Evolutionary conservation across 106 monocot species (phyloP).

Genomic region (Platanthera guangdongensis): DNA sequence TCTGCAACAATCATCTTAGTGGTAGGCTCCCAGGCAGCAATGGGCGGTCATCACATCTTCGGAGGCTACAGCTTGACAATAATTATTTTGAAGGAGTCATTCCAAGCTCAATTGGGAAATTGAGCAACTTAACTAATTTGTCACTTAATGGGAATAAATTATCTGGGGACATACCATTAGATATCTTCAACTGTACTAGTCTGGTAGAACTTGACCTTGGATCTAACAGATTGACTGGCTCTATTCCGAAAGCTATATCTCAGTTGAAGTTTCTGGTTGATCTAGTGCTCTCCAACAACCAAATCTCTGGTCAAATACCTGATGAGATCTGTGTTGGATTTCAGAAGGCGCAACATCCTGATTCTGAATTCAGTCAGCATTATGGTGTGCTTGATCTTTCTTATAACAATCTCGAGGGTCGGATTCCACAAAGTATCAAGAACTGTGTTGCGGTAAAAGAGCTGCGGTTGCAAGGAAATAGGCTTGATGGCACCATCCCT

Average conservation of each 20-base stretch:
- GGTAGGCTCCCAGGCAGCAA: conserved; percentile 54
- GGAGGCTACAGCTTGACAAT: conserved; percentile 58
- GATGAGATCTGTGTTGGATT: conserved; percentile 64
- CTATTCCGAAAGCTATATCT: conserved; percentile 64
- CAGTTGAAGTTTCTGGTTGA: conserved; percentile 58
- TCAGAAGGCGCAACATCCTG: conserved; percentile 42
- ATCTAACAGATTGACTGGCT: conserved; percentile 47
- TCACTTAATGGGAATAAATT: conserved; percentile 78
- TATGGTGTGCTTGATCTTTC: conserved; percentile 84
- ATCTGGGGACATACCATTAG: conserved; percentile 59
- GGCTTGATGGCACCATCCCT: conserved; percentile 69
- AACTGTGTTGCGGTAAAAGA: conserved; percentile 52
- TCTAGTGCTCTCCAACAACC: conserved; percentile 70
- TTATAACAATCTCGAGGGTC: conserved; percentile 51
- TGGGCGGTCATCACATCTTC: conserved; percentile 27
- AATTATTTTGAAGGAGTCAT: conserved; percentile 69
- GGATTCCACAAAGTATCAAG: conserved; percentile 49
- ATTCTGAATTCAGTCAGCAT: conserved; percentile 83
- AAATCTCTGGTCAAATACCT: conserved; percentile 62
- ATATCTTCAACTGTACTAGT: conserved; percentile 64
- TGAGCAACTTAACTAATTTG: conserved; percentile 73
- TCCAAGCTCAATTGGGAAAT: conserved; percentile 65
- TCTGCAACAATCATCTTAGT: conserved; percentile 48
- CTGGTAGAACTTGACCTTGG: conserved; percentile 72
- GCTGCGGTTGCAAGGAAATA: conserved; percentile 64